phyloP scores from a whole-genome alignment of 108 stramenopile genomes.

The Fistulifera solaris region DNA sequence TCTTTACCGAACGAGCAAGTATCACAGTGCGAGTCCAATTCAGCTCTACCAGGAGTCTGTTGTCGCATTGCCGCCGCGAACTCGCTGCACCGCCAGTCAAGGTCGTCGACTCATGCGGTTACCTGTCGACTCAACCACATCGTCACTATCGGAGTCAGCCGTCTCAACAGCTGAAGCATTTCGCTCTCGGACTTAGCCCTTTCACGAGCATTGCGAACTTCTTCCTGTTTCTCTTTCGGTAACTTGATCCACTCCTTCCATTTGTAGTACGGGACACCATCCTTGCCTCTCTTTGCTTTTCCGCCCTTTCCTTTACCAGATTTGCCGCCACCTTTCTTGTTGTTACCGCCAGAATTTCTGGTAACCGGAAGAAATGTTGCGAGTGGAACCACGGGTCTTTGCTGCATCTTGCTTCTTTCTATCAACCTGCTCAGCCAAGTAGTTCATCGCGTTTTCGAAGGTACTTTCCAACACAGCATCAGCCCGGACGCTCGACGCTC shows the following conservation, averaged over 20 bases:
- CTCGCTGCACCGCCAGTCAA: not conserved
- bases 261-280: too few relatives aligned
- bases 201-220: too few relatives aligned
- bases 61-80: not conserved
- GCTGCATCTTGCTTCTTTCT: not conserved
- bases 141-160: not conserved
- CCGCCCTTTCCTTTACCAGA: too few relatives aligned
- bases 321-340: too few relatives aligned
- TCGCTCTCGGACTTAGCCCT: too few relatives aligned
- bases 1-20: constrained; percentile 17
- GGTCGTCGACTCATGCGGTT: not conserved
- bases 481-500: not conserved
- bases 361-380: not conserved
- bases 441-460: not conserved
- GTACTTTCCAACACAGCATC: not conserved
- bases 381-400: not conserved
- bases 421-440: not conserved
- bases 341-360: not conserved
- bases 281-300: too few relatives aligned
- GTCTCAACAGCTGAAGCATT: too few relatives aligned
- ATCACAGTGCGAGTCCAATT: constrained; percentile 28
- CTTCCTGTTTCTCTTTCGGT: too few relatives aligned
- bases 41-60: not conserved
- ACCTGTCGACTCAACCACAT: not conserved
- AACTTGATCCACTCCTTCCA: too few relatives aligned